Conservation (phyloP, 1,139 yeast species). For the Hansenula lynferdii region DNA sequence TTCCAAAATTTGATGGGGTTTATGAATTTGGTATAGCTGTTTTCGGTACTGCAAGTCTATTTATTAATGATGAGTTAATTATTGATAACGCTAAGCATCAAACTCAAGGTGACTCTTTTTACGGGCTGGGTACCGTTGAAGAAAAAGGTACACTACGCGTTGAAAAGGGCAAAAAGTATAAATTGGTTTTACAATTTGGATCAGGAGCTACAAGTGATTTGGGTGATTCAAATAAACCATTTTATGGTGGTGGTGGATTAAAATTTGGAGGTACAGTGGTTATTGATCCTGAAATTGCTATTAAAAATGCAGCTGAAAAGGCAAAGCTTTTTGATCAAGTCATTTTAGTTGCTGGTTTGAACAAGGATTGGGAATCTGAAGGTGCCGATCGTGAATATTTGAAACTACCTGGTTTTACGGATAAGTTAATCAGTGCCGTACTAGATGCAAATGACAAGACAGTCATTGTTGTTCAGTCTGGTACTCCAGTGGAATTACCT, state of each 20-base stretch:
- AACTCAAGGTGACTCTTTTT: constrained; percentile 41
- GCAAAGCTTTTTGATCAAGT: constrained; percentile 45
- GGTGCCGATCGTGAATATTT: constrained; percentile 28
- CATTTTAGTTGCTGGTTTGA: constrained; percentile 39
- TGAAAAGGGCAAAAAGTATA: constrained; percentile 38
- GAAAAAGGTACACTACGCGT: constrained; percentile 35
- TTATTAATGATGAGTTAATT: constrained; percentile 44
- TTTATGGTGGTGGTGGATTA: constrained; percentile 39
- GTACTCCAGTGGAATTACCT: constrained; percentile 59
- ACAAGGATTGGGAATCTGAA: constrained; percentile 46
- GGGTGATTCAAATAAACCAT: constrained; percentile 25
- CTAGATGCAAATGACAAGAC: constrained; percentile 44
- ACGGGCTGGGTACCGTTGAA: constrained; percentile 49
- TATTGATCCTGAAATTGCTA: constrained; percentile 28
- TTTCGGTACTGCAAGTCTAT: constrained; percentile 50
- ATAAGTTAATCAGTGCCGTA: constrained; percentile 41
- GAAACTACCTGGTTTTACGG: constrained; percentile 43
- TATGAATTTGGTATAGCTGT: constrained; percentile 49
- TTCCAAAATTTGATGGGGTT: constrained; percentile 41
- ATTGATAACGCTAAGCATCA: constrained; percentile 56
- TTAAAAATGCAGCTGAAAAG: constrained; percentile 34
- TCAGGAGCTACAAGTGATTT: constrained; percentile 39
- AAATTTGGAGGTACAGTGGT: constrained; percentile 29
- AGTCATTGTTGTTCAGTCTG: constrained; percentile 54
- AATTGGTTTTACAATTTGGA: constrained; percentile 45